Evolutionary conservation across 2,329 filamentous ascomycete species (phyloP), one percentile per base, ranked within the genome.

Genomic region (Aspergillus sp.): DNA sequence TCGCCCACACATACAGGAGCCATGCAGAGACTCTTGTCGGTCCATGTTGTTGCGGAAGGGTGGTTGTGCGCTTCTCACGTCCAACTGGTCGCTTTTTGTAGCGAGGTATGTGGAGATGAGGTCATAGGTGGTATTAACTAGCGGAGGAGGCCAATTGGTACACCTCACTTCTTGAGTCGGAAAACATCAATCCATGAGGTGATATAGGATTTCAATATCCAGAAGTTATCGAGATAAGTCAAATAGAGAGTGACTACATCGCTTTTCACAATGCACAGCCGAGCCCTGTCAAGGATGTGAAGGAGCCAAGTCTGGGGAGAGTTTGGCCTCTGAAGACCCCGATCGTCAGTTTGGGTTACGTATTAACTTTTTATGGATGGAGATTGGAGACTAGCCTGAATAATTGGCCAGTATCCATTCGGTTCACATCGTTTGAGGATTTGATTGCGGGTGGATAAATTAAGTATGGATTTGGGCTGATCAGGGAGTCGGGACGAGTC

Each of bases 1-100:
- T 60, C 93, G 86, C 57, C 92, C 91, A 74, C 93, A 97, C 53
- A 89, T 87, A 78, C 93, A 96, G 63, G 87, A 85, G 67, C 92
- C 92, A 63, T 84, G 86, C 57, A 96, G 82, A 40, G 82, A 82
- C 60, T 83, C 71, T 41, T 70, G 62, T 54, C 71, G 40, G 31
- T 52, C 40, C 63, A 66, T 66, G 11, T 57, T 60, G 43, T 17
- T 40, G 27, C 46, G 21, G 43, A 41, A n/a, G 33, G 33, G 24
- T 40, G 31, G 19, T 15, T 46, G 21, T 19, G n/a, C 45, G 14
- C 31, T 21, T n/a, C 45, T 48, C 45, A 48, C 27, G 45, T 35
- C 31, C 21, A 48, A 48, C 12, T 37, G 17, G 45, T 43, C 11
- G 45, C 23, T 31, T 41, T 52, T 40, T 24, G 37, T 14, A 49